phyloP scores from a whole-genome alignment of 2,329 filamentous ascomycete species.

The Hymenoscyphus occultus region DNA sequence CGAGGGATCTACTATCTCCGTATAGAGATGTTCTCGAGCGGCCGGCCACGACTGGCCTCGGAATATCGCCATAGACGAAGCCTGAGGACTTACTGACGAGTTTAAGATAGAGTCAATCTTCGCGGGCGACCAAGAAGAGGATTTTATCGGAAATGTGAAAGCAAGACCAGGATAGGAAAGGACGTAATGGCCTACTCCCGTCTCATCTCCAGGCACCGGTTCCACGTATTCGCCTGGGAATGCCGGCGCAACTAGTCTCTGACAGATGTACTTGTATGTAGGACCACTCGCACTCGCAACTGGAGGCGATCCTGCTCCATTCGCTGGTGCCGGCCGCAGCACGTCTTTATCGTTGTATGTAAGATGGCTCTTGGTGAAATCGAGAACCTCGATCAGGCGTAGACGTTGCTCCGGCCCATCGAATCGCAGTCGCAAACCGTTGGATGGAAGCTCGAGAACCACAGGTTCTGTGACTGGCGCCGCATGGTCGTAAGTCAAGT shows the following conservation, averaged over 20 bases:
- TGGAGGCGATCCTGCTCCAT: conserved; percentile 29
- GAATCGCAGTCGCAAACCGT: conserved; percentile 87
- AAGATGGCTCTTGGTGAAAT: conserved; percentile 82
- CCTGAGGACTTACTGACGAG: conserved; percentile 70
- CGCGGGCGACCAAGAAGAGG: conserved; percentile 68
- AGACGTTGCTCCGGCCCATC: conserved; percentile 91
- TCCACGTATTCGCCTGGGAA: conserved; percentile 90
- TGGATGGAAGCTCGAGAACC: conserved; percentile 71
- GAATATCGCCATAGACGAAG: conserved; percentile 87
- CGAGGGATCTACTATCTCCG: conserved; percentile 68
- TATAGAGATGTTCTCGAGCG: conserved; percentile 73
- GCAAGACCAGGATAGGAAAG: conserved; percentile 93
- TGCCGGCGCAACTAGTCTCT: conserved; percentile 86
- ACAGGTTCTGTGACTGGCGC: conserved; percentile 74
- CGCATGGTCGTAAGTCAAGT: conserved; percentile 75
- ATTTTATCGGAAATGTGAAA: conserved; percentile 80
- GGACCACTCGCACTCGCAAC: conserved; percentile 54
- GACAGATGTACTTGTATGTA: conserved; percentile 85
- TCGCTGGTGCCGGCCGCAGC: conserved; percentile 56
- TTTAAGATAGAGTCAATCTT: conserved; percentile 84
- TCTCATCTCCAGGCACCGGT: conserved; percentile 50
- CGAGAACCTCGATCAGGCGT: conserved; percentile 83
- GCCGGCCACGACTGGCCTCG: conserved; percentile 88
- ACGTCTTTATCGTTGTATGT: conserved; percentile 81
- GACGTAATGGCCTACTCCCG: conserved; percentile 72